Conservation (phyloP, 2,329 filamentous ascomycete species). For the Lasiodiplodia citricola region DNA sequence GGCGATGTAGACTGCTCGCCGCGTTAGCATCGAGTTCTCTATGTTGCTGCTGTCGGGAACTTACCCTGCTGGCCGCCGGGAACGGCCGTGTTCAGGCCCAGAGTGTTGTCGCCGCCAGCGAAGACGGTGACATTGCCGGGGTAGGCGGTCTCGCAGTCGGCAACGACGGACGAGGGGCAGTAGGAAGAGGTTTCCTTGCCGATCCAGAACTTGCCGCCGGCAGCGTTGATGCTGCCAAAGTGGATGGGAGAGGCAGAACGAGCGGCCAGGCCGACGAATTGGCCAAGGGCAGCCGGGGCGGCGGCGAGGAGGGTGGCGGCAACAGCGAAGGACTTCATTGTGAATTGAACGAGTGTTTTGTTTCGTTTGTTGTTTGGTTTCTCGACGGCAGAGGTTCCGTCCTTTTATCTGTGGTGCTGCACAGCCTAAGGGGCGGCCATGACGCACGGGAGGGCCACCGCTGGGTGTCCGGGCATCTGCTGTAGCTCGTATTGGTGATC, state of each 20-base stretch:
- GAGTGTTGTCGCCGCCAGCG: conserved; percentile 39
- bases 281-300: conserved; percentile 30
- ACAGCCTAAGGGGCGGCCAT: conserved; percentile 10
- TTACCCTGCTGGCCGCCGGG: conserved; percentile 64
- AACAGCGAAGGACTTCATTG: conserved; percentile 43
- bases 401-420: conserved; percentile 16
- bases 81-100: conserved; percentile 56
- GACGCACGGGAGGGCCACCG: conserved; percentile 4
- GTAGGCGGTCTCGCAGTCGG: conserved; percentile 48
- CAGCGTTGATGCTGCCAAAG: conserved; percentile 53
- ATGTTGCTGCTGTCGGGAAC: not conserved
- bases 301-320: conserved; percentile 36
- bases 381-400: not conserved
- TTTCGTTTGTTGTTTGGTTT: not conserved
- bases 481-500: conserved; percentile 15
- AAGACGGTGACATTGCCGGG: conserved; percentile 55
- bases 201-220: conserved; percentile 56
- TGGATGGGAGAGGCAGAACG: conserved; percentile 58
- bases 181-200: conserved; percentile 54
- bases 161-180: conserved; percentile 52
- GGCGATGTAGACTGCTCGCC: conserved; percentile 57
- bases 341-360: conserved; percentile 15
- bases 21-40: conserved; percentile 14
- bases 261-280: conserved; percentile 51
- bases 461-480: not conserved